Percentiles rank a stretch among this genome's conserved stretches.
Evolutionary conservation across 768 basidiomycete genomes (phyloP).

Genomic region (Suillus subalutaceus): DNA sequence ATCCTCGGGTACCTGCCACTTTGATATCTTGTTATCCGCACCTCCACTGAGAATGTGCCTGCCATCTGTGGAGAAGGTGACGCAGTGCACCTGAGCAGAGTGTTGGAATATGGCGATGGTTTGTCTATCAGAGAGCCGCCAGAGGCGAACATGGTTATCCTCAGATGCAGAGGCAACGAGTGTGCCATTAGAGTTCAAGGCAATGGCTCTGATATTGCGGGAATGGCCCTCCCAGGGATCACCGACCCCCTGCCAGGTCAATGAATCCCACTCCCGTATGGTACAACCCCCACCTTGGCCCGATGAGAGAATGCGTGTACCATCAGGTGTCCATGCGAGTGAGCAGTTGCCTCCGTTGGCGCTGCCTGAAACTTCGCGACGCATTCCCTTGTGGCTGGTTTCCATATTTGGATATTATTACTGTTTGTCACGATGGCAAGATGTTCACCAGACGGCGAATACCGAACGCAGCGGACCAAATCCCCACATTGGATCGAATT

Average conservation of each 20-base stretch:
- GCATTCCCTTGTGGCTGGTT: neutral
- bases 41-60: neutral
- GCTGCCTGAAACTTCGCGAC: neutral
- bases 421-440: neutral
- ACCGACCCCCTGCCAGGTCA: neutral
- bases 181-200: neutral
- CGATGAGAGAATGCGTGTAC: neutral
- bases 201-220: neutral
- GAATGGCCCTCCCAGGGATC: neutral
- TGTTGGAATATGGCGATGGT: neutral
- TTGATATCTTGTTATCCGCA: neutral
- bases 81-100: neutral
- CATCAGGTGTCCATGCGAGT: neutral
- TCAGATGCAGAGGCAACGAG: neutral
- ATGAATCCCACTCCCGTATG: neutral
- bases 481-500: neutral
- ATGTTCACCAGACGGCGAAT: neutral
- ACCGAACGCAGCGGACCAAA: neutral
- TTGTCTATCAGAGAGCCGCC: neutral
- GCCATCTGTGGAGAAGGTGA: neutral
- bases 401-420: neutral
- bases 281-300: neutral
- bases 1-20: neutral
- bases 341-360: neutral
- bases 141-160: neutral